Conservation (phyloP, 345 rosid species). For the Alliaria petiolata region DNA sequence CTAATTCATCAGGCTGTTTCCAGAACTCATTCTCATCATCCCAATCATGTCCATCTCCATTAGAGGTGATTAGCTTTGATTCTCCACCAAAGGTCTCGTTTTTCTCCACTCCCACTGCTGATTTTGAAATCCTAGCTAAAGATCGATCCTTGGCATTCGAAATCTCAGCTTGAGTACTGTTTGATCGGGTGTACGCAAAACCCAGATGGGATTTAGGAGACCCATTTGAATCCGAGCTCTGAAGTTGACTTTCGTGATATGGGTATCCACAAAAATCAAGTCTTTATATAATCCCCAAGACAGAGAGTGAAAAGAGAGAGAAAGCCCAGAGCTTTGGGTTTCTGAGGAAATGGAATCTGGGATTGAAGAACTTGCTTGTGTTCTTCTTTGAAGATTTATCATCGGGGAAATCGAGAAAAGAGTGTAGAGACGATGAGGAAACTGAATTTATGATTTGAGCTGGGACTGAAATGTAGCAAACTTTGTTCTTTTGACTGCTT, state of each 20-base stretch:
- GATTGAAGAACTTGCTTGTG: slow-evolving; percentile 16
- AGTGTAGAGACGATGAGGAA: slow-evolving; percentile 58
- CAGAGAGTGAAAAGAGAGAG: slow-evolving; percentile 50
- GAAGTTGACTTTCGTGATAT: slow-evolving; percentile 26
- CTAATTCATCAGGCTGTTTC: slow-evolving; percentile 95
- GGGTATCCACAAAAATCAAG: slow-evolving; percentile 32
- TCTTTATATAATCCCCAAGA: slow-evolving; percentile 45
- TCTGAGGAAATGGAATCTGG: background rate
- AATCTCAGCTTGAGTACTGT: slow-evolving; percentile 9
- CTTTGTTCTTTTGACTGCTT: slow-evolving; percentile 33
- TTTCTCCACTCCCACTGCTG: slow-evolving; percentile 12
- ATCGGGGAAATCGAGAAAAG: slow-evolving; percentile 54
- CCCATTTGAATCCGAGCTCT: slow-evolving; percentile 14
- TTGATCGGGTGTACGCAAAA: slow-evolving; percentile 11
- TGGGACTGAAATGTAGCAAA: slow-evolving; percentile 54
- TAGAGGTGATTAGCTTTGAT: slow-evolving; percentile 3
- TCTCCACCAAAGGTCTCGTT: slow-evolving; percentile 16
- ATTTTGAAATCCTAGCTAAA: background rate
- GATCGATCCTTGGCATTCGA: slow-evolving; percentile 5
- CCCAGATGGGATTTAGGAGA: slow-evolving; percentile 26
- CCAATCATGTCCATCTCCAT: background rate
- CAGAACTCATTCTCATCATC: slow-evolving; percentile 55
- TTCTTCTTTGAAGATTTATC: slow-evolving; percentile 31
- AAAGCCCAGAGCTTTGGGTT: slow-evolving; percentile 55
- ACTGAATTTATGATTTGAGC: slow-evolving; percentile 50